Percentiles rank a stretch among this genome's conserved stretches.
phyloP scores from a whole-genome alignment of 2,329 filamentous ascomycete species.

The Colletotrichum endophyticum region DNA sequence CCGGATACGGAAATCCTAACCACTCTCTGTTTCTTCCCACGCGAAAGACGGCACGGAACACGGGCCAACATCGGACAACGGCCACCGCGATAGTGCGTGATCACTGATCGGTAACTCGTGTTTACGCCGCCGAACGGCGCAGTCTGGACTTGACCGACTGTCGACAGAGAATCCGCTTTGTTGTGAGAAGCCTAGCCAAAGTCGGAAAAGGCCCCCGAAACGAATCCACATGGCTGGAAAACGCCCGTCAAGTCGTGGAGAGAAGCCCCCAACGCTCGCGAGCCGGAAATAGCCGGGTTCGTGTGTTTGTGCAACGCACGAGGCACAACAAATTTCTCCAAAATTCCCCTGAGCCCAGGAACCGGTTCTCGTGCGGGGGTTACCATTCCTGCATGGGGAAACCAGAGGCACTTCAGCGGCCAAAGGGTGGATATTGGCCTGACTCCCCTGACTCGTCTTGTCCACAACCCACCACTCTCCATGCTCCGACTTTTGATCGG shows the following conservation, averaged over 20 bases:
- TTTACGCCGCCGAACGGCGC: not conserved
- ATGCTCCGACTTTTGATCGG: not conserved
- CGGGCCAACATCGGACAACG: not conserved
- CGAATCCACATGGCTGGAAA: not conserved
- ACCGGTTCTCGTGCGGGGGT: not conserved
- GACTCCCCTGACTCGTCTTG: not conserved
- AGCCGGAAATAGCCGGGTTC: not conserved
- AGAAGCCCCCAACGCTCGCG: not conserved
- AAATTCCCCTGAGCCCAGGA: not conserved
- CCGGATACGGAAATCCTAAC: not conserved
- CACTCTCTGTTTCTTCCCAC: not conserved
- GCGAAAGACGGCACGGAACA: not conserved
- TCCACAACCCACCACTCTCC: not conserved
- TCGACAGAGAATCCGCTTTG: not conserved
- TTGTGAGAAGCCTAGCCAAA: not conserved
- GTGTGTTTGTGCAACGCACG: not conserved
- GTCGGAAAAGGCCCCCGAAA: not conserved
- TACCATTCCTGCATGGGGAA: conserved; percentile 1
- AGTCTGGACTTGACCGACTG: not conserved
- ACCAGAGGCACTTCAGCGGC: not conserved
- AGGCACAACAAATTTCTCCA: not conserved
- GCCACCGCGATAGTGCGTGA: not conserved
- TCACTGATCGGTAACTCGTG: not conserved
- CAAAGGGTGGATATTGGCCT: not conserved
- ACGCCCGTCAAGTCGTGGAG: not conserved